Conservation (phyloP, 768 basidiomycete species). For the Tremella fuciformis region DNA sequence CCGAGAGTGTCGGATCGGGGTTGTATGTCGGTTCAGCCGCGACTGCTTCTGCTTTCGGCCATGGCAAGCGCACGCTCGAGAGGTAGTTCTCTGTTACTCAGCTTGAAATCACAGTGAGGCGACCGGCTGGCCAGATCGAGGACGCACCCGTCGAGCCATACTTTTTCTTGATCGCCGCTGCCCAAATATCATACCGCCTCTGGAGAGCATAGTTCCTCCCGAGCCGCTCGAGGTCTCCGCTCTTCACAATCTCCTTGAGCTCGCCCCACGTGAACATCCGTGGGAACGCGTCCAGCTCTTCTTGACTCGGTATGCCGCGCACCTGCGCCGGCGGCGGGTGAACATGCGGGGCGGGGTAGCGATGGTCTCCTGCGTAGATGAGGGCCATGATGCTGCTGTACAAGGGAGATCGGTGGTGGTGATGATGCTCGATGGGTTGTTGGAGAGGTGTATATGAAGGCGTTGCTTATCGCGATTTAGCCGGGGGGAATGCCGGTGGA, state of each 20-base stretch:
- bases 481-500: too few relatives aligned
- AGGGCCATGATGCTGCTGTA: conserved; percentile 11
- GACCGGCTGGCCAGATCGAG: too few relatives aligned
- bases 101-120: too few relatives aligned
- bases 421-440: too few relatives aligned
- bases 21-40: conserved; percentile 15
- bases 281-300: conserved; percentile 46
- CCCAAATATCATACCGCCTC: conserved; percentile 45
- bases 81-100: conserved; percentile 43
- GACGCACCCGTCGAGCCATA: conserved; percentile 46
- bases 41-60: conserved; percentile 11
- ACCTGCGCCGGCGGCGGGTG: conserved; percentile 35
- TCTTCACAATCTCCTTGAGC: conserved; percentile 36
- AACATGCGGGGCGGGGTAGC: conserved; percentile 40
- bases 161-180: conserved; percentile 27
- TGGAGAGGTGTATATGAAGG: too few relatives aligned
- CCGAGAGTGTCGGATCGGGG: not conserved
- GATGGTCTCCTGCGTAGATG: conserved; percentile 30
- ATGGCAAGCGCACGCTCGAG: conserved; percentile 41
- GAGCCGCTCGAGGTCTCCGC: conserved; percentile 31
- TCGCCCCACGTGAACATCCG: conserved; percentile 49
- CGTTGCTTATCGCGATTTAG: too few relatives aligned
- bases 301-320: conserved; percentile 45
- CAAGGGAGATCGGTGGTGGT: too few relatives aligned
- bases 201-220: conserved; percentile 42